Evolutionary conservation across 352 stramenopile species (phyloP).

Genomic region (Blastocystis sp.): DNA sequence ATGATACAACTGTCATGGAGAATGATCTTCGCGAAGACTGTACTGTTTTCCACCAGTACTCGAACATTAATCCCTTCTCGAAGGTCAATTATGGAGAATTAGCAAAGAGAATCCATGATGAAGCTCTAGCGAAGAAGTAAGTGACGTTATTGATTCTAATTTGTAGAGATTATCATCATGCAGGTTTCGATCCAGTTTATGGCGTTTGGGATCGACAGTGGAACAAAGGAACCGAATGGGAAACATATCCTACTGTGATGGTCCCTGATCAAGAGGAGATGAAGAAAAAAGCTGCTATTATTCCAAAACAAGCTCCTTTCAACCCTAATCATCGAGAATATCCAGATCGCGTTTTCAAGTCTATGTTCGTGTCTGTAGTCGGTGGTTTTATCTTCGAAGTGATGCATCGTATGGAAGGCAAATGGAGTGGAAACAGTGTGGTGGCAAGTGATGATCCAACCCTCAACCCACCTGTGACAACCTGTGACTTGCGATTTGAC

Average conservation of each 20-base stretch:
- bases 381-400: constrained; percentile 57
- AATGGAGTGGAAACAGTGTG: constrained; percentile 54
- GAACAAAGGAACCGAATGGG: constrained; percentile 53
- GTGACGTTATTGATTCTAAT: background rate
- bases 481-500: constrained; percentile 40
- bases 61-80: constrained; percentile 34
- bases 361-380: constrained; percentile 47
- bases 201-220: constrained; percentile 43
- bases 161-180: constrained; percentile 55
- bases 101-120: constrained; percentile 49
- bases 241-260: constrained; percentile 53
- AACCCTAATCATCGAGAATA: background rate
- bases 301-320: background rate
- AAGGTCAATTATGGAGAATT: constrained; percentile 56
- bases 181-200: constrained; percentile 19
- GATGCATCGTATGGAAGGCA: constrained; percentile 61
- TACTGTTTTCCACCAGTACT: constrained; percentile 51
- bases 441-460: background rate
- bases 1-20: constrained; percentile 61
- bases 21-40: constrained; percentile 55
- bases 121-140: constrained; percentile 49
- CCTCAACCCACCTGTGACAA: background rate
- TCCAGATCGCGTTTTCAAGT: constrained; percentile 53
- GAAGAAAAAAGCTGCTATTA: constrained; percentile 23
- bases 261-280: constrained; percentile 20